Conservation (phyloP, 73 alveolate species). For the Diophrys appendiculata region DNA sequence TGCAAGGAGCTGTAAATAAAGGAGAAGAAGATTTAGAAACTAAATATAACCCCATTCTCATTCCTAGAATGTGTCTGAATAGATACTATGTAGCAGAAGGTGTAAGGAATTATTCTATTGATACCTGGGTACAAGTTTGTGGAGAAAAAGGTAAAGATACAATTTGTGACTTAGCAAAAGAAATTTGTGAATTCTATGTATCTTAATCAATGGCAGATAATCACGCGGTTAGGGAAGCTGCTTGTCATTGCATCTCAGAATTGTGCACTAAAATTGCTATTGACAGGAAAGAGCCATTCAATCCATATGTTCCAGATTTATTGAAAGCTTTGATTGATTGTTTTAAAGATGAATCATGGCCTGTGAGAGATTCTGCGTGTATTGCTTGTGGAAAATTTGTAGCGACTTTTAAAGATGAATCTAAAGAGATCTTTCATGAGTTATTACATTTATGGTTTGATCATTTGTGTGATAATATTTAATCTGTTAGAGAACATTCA, state of each 20-base stretch:
- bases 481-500: slow-evolving; percentile 58
- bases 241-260: slow-evolving; percentile 55
- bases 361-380: slow-evolving; percentile 72
- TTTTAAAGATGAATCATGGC: slow-evolving; percentile 58
- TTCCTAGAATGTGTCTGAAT: slow-evolving; percentile 72
- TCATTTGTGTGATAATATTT: slow-evolving; percentile 44
- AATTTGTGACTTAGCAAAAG: slow-evolving; percentile 10
- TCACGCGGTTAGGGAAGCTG: slow-evolving; percentile 55
- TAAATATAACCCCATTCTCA: slow-evolving; percentile 31
- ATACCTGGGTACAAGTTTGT: slow-evolving; percentile 37
- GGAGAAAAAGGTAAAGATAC: slow-evolving; percentile 50
- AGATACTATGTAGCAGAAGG: slow-evolving; percentile 82
- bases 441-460: slow-evolving; percentile 7
- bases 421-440: not conserved
- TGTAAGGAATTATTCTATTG: slow-evolving; percentile 54
- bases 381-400: slow-evolving; percentile 62
- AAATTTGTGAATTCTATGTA: slow-evolving; percentile 35
- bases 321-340: slow-evolving; percentile 24
- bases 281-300: slow-evolving; percentile 11
- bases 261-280: slow-evolving; percentile 24
- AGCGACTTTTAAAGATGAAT: slow-evolving; percentile 44
- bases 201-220: slow-evolving; percentile 50
- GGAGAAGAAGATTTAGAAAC: slow-evolving; percentile 12
- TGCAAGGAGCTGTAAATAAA: not conserved
- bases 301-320: slow-evolving; percentile 3